A percentile compares a stretch with the other conserved stretches of the same genome.
These are phyloP conservation scores for Plasmodium berghei DNA, from an alignment of 169 alveolate genomes.

Conservation along the genomic window DNA sequence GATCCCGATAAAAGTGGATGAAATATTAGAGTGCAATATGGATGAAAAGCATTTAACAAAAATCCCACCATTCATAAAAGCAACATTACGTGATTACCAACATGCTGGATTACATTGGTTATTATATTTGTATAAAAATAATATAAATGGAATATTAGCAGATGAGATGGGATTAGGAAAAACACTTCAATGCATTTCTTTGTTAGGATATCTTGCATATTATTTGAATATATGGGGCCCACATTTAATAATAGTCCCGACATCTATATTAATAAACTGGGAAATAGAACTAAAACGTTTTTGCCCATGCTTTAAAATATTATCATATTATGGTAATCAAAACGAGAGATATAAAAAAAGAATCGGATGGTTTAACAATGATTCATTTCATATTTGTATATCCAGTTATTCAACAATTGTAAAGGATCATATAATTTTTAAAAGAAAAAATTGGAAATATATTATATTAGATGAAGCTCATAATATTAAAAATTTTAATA, in stretches of 20 bases:
- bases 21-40: constrained; percentile 78
- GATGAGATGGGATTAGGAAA: constrained; percentile 99
- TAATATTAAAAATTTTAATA: constrained; percentile 97
- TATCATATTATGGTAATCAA: constrained; percentile 96
- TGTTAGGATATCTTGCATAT: constrained; percentile 97
- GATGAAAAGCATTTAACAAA: constrained; percentile 82
- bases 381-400: constrained; percentile 97
- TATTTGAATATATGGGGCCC: constrained; percentile 98
- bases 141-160: constrained; percentile 98
- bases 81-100: constrained; percentile 95
- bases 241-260: constrained; percentile 99
- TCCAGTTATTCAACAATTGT: constrained; percentile 96
- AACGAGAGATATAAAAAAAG: constrained; percentile 88
- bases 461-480: constrained; percentile 99
- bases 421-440: constrained; percentile 95
- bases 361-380: constrained; percentile 95
- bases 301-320: constrained; percentile 97
- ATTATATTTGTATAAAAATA: constrained; percentile 95
- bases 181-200: constrained; percentile 97
- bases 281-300: constrained; percentile 98
- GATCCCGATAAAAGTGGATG: constrained; percentile 27
- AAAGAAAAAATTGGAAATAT: constrained; percentile 97
- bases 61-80: constrained; percentile 93
- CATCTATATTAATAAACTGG: constrained; percentile 98
- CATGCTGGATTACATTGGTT: constrained; percentile 97